Conservation (phyloP, 2,329 filamentous ascomycete species). For the Cercospora janseana region DNA sequence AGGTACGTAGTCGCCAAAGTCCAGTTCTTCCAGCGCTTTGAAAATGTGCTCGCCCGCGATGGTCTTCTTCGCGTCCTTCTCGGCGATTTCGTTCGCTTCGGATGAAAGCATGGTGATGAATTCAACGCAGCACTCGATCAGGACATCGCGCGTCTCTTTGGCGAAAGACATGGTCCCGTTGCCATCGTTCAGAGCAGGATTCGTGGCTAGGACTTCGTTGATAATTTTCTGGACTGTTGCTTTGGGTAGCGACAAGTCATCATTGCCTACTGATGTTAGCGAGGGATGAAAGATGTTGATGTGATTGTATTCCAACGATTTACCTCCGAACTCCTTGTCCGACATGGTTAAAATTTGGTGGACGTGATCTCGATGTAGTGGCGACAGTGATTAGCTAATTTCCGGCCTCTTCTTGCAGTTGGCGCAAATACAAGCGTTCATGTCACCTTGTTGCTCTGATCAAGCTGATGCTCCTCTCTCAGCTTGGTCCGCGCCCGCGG, state of each 20-base stretch:
- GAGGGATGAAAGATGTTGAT: background rate
- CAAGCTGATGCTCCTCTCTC: background rate
- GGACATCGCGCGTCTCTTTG: constrained; percentile 88
- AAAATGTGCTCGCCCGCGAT: constrained; percentile 98
- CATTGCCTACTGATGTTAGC: constrained; percentile 47
- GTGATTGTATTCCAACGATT: constrained; percentile 25
- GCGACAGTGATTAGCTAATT: background rate
- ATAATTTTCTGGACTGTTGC: constrained; percentile 81
- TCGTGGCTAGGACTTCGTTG: constrained; percentile 80
- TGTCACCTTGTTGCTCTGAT: constrained; percentile 1
- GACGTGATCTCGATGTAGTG: background rate
- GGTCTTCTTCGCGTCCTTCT: constrained; percentile 98
- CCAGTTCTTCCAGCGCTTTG: constrained; percentile 86
- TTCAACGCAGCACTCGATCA: constrained; percentile 98
- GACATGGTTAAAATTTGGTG: constrained; percentile 45
- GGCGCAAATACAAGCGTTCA: background rate
- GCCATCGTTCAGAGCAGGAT: constrained; percentile 48
- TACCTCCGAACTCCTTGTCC: constrained; percentile 55
- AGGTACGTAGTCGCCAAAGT: constrained; percentile 87
- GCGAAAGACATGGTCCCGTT: constrained; percentile 70
- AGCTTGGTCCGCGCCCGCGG: background rate
- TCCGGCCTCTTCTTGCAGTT: background rate
- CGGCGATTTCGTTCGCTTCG: constrained; percentile 97
- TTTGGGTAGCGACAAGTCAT: constrained; percentile 61
- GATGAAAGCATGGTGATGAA: constrained; percentile 99